phyloP scores from a whole-genome alignment of 768 basidiomycete genomes.

The Sarcodon sp. region DNA sequence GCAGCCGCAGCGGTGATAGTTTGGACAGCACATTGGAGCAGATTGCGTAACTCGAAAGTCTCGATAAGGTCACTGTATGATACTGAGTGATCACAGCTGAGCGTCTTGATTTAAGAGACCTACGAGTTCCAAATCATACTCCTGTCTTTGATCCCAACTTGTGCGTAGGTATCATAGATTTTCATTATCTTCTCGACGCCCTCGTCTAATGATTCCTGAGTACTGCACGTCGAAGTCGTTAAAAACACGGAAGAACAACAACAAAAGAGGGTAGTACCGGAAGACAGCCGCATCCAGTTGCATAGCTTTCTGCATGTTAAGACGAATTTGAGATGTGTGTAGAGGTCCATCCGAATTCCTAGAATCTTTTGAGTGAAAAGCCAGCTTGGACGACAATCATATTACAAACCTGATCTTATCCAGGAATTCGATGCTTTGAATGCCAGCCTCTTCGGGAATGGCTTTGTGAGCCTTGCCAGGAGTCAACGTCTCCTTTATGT shows the following conservation, averaged over 20 bases:
- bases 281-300: conserved; percentile 97
- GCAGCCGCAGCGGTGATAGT: conserved; percentile 89
- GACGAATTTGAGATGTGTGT: conserved; percentile 80
- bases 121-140: conserved; percentile 99
- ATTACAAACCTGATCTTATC: conserved; percentile 64
- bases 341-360: conserved; percentile 72
- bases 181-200: conserved; percentile 79
- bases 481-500: conserved; percentile 83
- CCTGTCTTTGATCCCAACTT: conserved; percentile 94
- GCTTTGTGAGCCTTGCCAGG: conserved; percentile 87
- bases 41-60: conserved; percentile 92
- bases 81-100: neutral
- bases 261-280: conserved; percentile 29
- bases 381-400: neutral
- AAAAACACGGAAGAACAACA: neutral
- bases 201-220: conserved; percentile 80
- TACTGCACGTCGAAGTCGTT: conserved; percentile 29
- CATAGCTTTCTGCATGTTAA: conserved; percentile 99
- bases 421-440: conserved; percentile 73
- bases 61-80: conserved; percentile 78
- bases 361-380: conserved; percentile 1
- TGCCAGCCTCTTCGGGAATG: conserved; percentile 78
- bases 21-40: conserved; percentile 91
- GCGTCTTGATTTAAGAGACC: conserved; percentile 17
- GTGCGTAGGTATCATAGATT: conserved; percentile 81